Evolutionary conservation across 225 moss, liverwort and hornwort species (phyloP), one percentile per base, ranked within the genome.

Genomic region (Marchantia polymorpha): DNA sequence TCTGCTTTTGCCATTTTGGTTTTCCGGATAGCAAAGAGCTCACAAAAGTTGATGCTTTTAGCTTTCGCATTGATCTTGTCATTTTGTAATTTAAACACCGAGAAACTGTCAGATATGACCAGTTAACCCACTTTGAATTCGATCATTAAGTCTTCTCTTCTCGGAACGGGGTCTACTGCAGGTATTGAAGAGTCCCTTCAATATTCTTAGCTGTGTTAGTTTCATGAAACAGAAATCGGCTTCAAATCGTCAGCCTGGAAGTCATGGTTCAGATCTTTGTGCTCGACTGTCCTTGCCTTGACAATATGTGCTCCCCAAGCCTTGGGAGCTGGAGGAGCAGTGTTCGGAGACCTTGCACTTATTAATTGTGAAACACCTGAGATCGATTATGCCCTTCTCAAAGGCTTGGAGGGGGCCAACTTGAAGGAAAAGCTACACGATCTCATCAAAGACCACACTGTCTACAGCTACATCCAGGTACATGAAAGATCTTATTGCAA

Each of bases 361-460:
- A 54, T 77, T 79, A 64, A 76, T 46, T 83, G 86, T 68, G 78
- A 71, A 19, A 74, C 73, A 77, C 52, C 80, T 56, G 53, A 64
- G 68, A 46, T 47, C 31, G 81, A 76, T 71, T 83, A 83, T 59
- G 78, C 81, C 55, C 69, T 63, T 70, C 71, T 79, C 22, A 29
- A 75, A 56, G 93, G 83, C 0, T 78, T 92, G 17, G 55, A 82
- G 68, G 92, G 95, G 51, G 81, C 53, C 22, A 56, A 77, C 22
- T 78, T 95, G 83, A 91, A 92, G 82, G 74, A 78, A 17, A 90
- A 83, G 76, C 64, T 95, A 81, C 93, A 93, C 71, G 88, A 89
- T 64, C 83, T 95, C 27, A 83, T 93, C 54, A 86, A 90, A 78
- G 91, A 88, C 46, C 93, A 95, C 69, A 80, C 89, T 70, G 87